Percentiles rank a stretch among this genome's conserved stretches.
Evolutionary conservation across 129 eudicot species (phyloP).

Genomic region (Erigeron canadensis): DNA sequence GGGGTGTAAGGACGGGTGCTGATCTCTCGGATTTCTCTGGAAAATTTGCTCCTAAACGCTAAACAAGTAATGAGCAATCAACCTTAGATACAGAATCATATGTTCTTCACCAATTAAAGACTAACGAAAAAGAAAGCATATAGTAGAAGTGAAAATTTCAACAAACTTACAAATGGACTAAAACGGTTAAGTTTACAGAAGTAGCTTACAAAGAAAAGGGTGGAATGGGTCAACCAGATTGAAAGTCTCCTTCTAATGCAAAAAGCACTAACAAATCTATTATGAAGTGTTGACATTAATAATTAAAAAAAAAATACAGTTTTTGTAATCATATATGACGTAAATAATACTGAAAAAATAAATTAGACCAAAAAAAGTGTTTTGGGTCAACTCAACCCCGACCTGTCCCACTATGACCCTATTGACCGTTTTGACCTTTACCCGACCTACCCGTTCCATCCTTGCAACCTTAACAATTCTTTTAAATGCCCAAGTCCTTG

Average conservation of each 20-base stretch:
- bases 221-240: not conserved
- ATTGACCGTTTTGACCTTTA: not conserved
- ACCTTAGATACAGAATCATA: not conserved
- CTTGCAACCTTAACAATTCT: not conserved
- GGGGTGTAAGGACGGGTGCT: conserved; percentile 90
- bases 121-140: not conserved
- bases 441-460: not conserved
- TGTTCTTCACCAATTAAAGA: not conserved
- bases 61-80: conserved; percentile 17
- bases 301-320: not conserved
- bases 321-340: not conserved
- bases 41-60: conserved; percentile 93
- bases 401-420: not conserved
- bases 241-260: not conserved
- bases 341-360: too few species aligned
- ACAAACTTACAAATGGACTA: not conserved
- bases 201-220: not conserved
- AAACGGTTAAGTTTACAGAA: not conserved
- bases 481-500: not conserved
- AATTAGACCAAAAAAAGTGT: not conserved
- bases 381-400: not conserved
- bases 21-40: conserved; percentile 76
- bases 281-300: not conserved
- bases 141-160: not conserved
- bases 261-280: not conserved